Evolutionary conservation across 495 filamentous ascomycete species (phyloP), one percentile per base, ranked within the genome.

Genomic region (Chaetomium tenue): DNA sequence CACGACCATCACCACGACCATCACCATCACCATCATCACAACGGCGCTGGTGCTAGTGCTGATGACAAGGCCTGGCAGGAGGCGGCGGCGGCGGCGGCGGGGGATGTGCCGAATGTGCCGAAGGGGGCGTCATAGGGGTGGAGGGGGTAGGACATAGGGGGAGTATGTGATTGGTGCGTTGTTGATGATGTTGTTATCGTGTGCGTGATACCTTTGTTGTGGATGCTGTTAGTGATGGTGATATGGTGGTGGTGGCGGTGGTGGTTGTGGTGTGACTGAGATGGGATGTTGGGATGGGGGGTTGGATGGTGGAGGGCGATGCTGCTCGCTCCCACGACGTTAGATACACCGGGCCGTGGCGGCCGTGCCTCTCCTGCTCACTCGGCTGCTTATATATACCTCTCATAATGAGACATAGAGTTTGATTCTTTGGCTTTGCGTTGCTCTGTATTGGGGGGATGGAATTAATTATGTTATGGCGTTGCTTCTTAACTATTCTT

Each of bases 81-180:
- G 12, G 73, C 77, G 5, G 70, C 71, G 6, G 70, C 70, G 2
- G 68, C 73, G 0, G 79, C 77, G 11, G 76, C 76, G 12, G 50
- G 33, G 37, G 79, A 81, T 63, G 80, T 70, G 47, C 79, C 79
- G 16, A 82, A 81, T 59, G 80, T 82, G 47, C 78, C 80, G 16
- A 72, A 69, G 68, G 26, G 46, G 11, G 62, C 22, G 39, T 22
- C 55, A 46, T 44, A 58, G 39, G 55, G n/a, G n/a, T n/a, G n/a
- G n/a, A n/a, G n/a, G n/a, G n/a, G n/a, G n/a, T n/a, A n/a, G n/a
- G n/a, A n/a, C n/a, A n/a, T n/a, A n/a, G n/a, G n/a, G n/a, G n/a
- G n/a, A n/a, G n/a, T n/a, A n/a, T 30, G 28, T 30, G 28, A 2
- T 2, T 30, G 28, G 6, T 30, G 6, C 28, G 3, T 30, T 30